phyloP scores from a whole-genome alignment of 2,329 filamentous ascomycete genomes.

The Ophiosphaerella herpotricha region DNA sequence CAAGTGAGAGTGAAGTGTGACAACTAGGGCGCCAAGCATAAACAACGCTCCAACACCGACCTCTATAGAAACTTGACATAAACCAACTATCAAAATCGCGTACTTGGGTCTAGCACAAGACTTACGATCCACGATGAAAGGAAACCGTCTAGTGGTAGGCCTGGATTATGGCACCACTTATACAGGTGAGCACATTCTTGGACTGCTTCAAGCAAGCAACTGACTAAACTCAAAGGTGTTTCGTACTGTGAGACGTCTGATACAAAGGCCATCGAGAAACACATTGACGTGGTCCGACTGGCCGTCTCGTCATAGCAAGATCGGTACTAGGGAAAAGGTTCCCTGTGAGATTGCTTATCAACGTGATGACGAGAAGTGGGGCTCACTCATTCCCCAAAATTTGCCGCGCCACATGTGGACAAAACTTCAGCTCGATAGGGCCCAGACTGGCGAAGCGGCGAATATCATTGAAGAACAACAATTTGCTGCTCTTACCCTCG shows the following conservation, averaged over 20 bases:
- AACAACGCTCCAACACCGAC: no score
- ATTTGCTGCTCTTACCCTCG: neutral
- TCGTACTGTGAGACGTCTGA: conserved; percentile 30
- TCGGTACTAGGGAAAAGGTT: conserved; percentile 31
- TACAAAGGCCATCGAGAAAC: conserved; percentile 5
- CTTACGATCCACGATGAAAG: neutral
- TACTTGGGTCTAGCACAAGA: neutral
- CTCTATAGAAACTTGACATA: no score
- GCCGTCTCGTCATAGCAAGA: conserved; percentile 18
- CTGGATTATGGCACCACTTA: conserved; percentile 31
- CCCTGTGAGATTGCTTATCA: conserved; percentile 22
- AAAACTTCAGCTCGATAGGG: conserved; percentile 29
- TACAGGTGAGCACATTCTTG: conserved; percentile 12
- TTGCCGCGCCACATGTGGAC: conserved; percentile 33
- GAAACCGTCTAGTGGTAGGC: conserved; percentile 11
- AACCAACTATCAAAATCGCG: no score
- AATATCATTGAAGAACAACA: no score
- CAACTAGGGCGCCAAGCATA: no score
- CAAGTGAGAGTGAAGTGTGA: no score
- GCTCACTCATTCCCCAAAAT: conserved; percentile 10
- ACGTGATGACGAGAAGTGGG: neutral
- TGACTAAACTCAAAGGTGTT: conserved; percentile 19
- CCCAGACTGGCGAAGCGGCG: conserved; percentile 4
- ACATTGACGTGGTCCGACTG: conserved; percentile 30
- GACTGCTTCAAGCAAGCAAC: neutral